A percentile compares a stretch with the other conserved stretches of the same genome.
Evolutionary conservation across 2,329 filamentous ascomycete genomes (phyloP).

Genomic region (Colletotrichum agaves): DNA sequence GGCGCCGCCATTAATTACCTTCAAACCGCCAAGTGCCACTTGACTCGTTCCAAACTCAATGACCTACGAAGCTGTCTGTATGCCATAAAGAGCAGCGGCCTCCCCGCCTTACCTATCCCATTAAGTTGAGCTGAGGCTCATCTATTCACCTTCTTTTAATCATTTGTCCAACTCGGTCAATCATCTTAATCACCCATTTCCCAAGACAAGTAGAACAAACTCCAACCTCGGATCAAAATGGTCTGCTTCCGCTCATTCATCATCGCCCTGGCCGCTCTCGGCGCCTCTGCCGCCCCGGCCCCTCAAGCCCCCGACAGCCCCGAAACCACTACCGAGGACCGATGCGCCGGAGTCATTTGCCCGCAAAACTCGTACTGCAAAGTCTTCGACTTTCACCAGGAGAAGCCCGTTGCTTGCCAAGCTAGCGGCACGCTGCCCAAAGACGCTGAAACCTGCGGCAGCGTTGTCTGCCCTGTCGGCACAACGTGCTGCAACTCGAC

Average conservation of each 20-base stretch:
- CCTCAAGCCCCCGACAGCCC: slow-evolving; percentile 1
- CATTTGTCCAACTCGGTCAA: slow-evolving; percentile 10
- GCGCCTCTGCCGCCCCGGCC: slow-evolving; percentile 11
- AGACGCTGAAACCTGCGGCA: slow-evolving; percentile 14
- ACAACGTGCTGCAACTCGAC: slow-evolving; percentile 39
- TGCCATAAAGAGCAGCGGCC: slow-evolving; percentile 17
- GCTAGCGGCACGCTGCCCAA: slow-evolving; percentile 23
- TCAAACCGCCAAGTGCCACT: slow-evolving; percentile 4
- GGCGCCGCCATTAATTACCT: slow-evolving; percentile 14
- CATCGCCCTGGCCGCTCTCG: slow-evolving; percentile 6
- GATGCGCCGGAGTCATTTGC: slow-evolving; percentile 24
- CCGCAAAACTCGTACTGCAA: slow-evolving; percentile 27
- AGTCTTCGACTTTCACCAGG: slow-evolving; percentile 23
- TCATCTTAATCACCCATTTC: slow-evolving; percentile 6
- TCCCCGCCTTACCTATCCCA: not conserved
- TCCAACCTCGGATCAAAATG: slow-evolving; percentile 11
- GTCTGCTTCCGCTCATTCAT: slow-evolving; percentile 12
- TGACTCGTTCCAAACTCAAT: not conserved
- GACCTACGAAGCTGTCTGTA: not conserved
- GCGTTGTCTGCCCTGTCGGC: slow-evolving; percentile 36
- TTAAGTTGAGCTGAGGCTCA: not conserved
- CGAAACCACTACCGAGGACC: not conserved
- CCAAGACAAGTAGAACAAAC: not conserved
- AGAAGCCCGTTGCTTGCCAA: slow-evolving; percentile 23
- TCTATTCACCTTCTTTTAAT: not conserved